Evolutionary conservation across 441 rosid species (phyloP).

Genomic region (Adansonia gregorii): DNA sequence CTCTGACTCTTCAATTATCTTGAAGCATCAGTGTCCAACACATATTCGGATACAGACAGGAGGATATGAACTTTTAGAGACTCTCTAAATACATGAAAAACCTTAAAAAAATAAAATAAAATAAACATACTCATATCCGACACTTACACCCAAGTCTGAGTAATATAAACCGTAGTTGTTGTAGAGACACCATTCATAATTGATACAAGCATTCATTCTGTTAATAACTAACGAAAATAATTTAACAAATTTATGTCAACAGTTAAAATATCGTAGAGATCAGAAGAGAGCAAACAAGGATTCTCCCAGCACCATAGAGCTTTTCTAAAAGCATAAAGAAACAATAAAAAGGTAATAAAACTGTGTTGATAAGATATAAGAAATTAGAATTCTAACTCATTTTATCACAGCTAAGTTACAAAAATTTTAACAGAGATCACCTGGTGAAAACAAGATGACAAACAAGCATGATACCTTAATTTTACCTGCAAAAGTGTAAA

Average conservation of each 20-base stretch:
- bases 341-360: background rate
- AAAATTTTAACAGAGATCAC: conserved; percentile 29
- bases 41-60: too few species aligned
- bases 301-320: conserved; percentile 8
- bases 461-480: conserved; percentile 32
- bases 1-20: too few species aligned
- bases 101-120: too few species aligned
- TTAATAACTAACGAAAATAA: background rate
- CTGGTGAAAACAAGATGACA: conserved; percentile 28
- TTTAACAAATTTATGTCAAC: background rate
- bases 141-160: too few species aligned
- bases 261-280: conserved; percentile 1
- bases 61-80: too few species aligned
- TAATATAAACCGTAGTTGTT: too few species aligned
- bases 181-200: background rate
- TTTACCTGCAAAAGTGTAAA: conserved; percentile 31
- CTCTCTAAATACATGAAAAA: too few species aligned
- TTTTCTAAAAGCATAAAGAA: background rate
- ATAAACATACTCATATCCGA: too few species aligned
- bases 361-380: conserved; percentile 13
- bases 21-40: too few species aligned
- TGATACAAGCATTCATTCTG: background rate
- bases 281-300: background rate
- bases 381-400: conserved; percentile 30
- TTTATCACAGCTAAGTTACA: conserved; percentile 34